phyloP scores from a whole-genome alignment of 768 basidiomycete species.

The Fomitopsis pulvina region DNA sequence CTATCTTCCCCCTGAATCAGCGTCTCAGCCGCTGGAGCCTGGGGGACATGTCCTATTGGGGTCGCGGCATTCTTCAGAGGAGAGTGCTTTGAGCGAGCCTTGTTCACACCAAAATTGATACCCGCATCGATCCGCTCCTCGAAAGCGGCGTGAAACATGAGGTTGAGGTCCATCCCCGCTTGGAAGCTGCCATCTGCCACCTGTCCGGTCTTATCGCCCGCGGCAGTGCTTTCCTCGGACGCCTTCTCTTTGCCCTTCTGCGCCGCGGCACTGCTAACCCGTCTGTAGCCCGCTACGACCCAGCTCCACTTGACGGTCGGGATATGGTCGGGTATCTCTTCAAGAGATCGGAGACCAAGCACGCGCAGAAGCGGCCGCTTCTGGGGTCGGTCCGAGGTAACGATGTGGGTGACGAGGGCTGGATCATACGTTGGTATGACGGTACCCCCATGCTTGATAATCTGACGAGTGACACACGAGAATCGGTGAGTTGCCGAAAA shows the following conservation, averaged over 20 bases:
- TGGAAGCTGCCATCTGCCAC: background rate
- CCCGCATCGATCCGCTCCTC: conserved; percentile 13
- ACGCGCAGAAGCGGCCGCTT: conserved; percentile 25
- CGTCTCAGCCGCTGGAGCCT: background rate
- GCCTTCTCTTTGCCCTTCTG: background rate
- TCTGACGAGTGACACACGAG: conserved; percentile 31
- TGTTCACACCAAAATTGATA: conserved; percentile 4
- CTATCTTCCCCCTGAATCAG: background rate
- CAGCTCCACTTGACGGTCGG: conserved; percentile 62
- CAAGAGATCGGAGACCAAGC: conserved; percentile 42
- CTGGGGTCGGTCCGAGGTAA: conserved; percentile 32
- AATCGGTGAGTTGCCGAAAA: background rate
- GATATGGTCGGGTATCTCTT: conserved; percentile 57
- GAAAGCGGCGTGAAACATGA: conserved; percentile 14
- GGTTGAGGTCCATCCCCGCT: conserved; percentile 6
- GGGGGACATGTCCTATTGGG: background rate
- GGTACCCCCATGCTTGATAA: conserved; percentile 56
- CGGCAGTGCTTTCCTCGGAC: background rate
- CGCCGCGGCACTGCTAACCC: conserved; percentile 16
- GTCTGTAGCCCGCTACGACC: conserved; percentile 35
- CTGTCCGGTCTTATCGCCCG: conserved; percentile 2
- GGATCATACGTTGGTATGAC: conserved; percentile 55
- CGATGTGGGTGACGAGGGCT: conserved; percentile 55
- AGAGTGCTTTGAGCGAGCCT: conserved; percentile 11
- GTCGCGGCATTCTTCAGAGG: background rate